Percentiles rank a stretch among this genome's conserved stretches.
Conservation (phyloP, 768 basidiomycete genomes). For the Hygrocybe coccinea region DNA sequence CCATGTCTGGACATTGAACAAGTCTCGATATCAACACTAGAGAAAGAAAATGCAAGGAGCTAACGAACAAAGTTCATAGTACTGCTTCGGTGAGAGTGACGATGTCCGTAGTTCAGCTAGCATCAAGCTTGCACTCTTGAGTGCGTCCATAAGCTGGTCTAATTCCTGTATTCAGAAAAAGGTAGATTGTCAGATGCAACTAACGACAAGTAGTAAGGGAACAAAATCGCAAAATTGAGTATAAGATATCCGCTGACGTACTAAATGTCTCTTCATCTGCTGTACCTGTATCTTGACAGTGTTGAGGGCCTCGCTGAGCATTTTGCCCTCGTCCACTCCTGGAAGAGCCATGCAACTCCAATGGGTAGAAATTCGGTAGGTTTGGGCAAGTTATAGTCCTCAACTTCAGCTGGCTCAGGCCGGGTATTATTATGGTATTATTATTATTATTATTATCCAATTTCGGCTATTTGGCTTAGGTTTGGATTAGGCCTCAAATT, state of each 20-base stretch:
- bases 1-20: slow-evolving; percentile 67
- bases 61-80: slow-evolving; percentile 90
- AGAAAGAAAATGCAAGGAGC: background rate
- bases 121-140: slow-evolving; percentile 97
- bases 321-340: slow-evolving; percentile 71
- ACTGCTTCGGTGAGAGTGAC: slow-evolving; percentile 91
- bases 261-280: slow-evolving; percentile 92
- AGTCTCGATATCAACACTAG: background rate
- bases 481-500: background rate
- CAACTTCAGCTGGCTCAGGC: background rate
- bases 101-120: slow-evolving; percentile 93
- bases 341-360: slow-evolving; percentile 35
- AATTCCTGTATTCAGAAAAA: slow-evolving; percentile 55
- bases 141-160: slow-evolving; percentile 97
- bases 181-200: background rate
- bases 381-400: background rate
- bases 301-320: slow-evolving; percentile 77
- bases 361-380: background rate
- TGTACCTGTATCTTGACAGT: slow-evolving; percentile 89
- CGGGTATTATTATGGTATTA: too few species aligned
- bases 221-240: slow-evolving; percentile 5
- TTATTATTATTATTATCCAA: too few species aligned
- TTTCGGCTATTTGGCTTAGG: slow-evolving; percentile 1
- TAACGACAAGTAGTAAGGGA: background rate
- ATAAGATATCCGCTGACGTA: slow-evolving; percentile 33